Conservation (phyloP, 2,329 filamentous ascomycete species). For the Calonectria hongkongensis region DNA sequence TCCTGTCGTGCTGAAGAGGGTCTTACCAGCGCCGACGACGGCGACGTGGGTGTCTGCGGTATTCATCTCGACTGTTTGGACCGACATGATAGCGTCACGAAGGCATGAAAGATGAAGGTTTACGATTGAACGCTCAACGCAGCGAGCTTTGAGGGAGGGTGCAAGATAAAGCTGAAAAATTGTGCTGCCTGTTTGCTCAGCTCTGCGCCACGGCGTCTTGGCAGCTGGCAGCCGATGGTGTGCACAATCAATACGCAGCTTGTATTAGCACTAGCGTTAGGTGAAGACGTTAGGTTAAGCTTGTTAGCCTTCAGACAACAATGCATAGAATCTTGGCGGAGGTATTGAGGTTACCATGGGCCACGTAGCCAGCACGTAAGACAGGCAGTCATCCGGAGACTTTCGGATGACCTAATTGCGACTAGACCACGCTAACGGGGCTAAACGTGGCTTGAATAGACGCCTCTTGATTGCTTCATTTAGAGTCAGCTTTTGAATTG, state of each 20-base stretch:
- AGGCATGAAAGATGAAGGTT: not conserved
- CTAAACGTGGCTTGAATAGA: not conserved
- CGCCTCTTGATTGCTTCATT: not conserved
- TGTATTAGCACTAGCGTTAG: not conserved
- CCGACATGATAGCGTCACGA: not conserved
- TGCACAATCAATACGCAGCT: not conserved
- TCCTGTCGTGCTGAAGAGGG: not conserved
- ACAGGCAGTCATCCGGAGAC: not conserved
- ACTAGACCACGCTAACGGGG: no score
- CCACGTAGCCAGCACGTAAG: no score
- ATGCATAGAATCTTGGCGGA: not conserved
- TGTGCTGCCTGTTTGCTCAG: constrained; percentile 12
- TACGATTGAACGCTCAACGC: not conserved
- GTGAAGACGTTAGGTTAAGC: not conserved
- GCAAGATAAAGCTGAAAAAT: constrained; percentile 14
- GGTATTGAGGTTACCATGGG: not conserved
- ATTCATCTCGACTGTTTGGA: constrained; percentile 26
- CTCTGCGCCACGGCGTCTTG: constrained; percentile 10
- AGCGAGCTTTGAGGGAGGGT: not conserved
- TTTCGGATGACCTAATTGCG: not conserved
- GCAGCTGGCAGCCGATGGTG: not conserved
- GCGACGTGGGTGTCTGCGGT: constrained; percentile 42
- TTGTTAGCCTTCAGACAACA: not conserved
- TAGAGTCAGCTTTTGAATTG: not conserved
- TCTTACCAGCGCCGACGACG: constrained; percentile 49